phyloP scores from a whole-genome alignment of 169 alveolate species.

The Plasmodium blacklocki region DNA sequence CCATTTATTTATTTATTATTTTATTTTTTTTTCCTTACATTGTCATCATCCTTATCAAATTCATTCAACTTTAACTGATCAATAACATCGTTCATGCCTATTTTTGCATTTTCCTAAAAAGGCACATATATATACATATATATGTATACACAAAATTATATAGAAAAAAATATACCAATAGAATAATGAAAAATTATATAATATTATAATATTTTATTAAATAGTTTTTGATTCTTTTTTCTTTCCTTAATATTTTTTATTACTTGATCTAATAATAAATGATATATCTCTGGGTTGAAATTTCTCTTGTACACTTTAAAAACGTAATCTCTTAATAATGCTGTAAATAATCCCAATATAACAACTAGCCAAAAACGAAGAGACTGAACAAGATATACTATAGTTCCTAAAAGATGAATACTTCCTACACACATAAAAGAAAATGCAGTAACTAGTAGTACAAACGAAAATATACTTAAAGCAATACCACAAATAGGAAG shows the following conservation, averaged over 20 bases:
- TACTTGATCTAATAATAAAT: conserved; percentile 50
- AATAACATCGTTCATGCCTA: conserved; percentile 1
- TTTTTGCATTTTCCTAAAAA: conserved; percentile 22
- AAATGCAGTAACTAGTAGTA: conserved; percentile 32
- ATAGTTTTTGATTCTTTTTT: not conserved
- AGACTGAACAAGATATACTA: conserved; percentile 16
- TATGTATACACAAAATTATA: too few species aligned
- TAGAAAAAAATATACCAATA: too few species aligned
- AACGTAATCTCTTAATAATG: conserved; percentile 58
- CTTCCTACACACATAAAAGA: conserved; percentile 70
- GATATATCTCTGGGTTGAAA: conserved; percentile 70
- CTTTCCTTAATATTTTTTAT: not conserved
- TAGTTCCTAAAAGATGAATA: conserved; percentile 47
- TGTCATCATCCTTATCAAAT: conserved; percentile 15
- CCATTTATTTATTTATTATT: not conserved
- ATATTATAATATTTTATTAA: not conserved
- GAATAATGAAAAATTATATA: not conserved
- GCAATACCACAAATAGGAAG: conserved; percentile 77
- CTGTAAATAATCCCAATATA: conserved; percentile 29
- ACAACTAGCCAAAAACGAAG: conserved; percentile 75
- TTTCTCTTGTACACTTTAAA: conserved; percentile 63
- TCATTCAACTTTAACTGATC: conserved; percentile 9
- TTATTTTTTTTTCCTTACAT: conserved; percentile 9
- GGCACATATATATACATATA: not conserved
- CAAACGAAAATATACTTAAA: conserved; percentile 78